Base-by-base conservation (phyloP, 2,329 filamentous ascomycete genomes). In the Orbilia oligospora region DNA sequence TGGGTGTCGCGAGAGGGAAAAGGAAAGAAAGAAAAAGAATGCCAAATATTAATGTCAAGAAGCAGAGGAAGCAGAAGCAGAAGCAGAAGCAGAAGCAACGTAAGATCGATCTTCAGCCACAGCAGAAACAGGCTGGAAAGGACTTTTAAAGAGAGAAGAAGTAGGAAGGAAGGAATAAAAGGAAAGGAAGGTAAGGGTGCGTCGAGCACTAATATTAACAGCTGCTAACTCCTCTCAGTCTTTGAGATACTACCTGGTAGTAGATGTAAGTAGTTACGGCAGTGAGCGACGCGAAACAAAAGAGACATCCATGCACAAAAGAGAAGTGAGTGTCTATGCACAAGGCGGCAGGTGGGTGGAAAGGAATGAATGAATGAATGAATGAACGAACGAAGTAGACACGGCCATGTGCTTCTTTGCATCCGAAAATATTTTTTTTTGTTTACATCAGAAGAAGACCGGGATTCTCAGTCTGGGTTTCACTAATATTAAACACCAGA, bases 131-230 rank as follows among this genome's bases (percentile, higher is more conserved):
- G 70, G 70, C 70, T 67, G 27, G 61, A 67, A 46, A 55, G 56
- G 36, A 38, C 20, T 44, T 73, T 65, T 67, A 51, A 68, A 55
- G 61, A 69, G 38, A 63, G 53, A 68, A 55, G 53, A 61, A 65
- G 38, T 36, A 71, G 55, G 53, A 68, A 58, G 63, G 64, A 75
- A 69, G 67, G 64, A 69, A 55, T 22, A 36, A 33, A 55, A 46
- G 51, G 64, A 66, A 58, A 44, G 71, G 44, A 75, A 61, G 64
- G 70, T 58, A 75, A 64, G 71, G 71, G 71, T 75, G 71, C 71
- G 36, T 75, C 71, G 64, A 75, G 71, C 71, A 75, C 71, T 75
- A 61, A 75, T 75, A 68, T 75, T 75, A 75, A 61, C 56, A 44
- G 36, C 56, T 44, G 56, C 71, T 41, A 67, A 55, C 22, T 51